These are phyloP conservation scores for Gynochthodes officinalis DNA, from an alignment of 257 asterid species.

Conservation along the genomic window DNA sequence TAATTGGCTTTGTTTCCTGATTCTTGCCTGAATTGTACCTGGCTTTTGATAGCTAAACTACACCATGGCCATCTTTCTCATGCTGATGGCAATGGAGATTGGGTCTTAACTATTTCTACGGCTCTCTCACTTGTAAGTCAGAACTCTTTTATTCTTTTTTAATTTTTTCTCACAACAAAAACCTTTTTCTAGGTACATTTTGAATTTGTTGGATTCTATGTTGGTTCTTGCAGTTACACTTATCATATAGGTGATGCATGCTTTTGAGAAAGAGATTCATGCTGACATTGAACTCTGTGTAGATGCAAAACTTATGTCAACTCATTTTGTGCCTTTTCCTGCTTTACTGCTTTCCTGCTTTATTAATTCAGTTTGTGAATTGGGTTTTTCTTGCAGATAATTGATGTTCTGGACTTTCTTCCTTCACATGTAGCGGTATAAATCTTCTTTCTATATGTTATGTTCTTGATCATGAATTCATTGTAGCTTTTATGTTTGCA, in stretches of 20 bases:
- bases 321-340: background rate
- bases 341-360: background rate
- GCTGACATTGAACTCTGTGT: background rate
- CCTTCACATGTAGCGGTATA: slow-evolving; percentile 95
- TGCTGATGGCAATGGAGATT: slow-evolving; percentile 97
- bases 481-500: background rate
- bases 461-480: background rate
- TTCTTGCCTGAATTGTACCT: slow-evolving; percentile 25
- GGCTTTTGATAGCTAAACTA: slow-evolving; percentile 58
- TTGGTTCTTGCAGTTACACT: background rate
- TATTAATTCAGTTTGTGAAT: background rate
- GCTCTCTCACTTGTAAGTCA: slow-evolving; percentile 85
- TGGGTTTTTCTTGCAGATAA: slow-evolving; percentile 59
- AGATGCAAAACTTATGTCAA: background rate
- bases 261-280: background rate
- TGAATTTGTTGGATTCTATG: background rate
- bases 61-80: slow-evolving; percentile 91
- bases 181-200: too few relatives aligned
- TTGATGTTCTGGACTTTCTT: slow-evolving; percentile 88
- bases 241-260: background rate
- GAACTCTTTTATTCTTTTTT: slow-evolving; percentile 7
- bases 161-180: slow-evolving; percentile 1
- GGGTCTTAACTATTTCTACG: slow-evolving; percentile 92
- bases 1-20: background rate
- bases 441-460: slow-evolving; percentile 19